These are phyloP conservation scores for Dryas integrifolia DNA, from an alignment of 331 rosid species.

Conservation along the genomic window DNA sequence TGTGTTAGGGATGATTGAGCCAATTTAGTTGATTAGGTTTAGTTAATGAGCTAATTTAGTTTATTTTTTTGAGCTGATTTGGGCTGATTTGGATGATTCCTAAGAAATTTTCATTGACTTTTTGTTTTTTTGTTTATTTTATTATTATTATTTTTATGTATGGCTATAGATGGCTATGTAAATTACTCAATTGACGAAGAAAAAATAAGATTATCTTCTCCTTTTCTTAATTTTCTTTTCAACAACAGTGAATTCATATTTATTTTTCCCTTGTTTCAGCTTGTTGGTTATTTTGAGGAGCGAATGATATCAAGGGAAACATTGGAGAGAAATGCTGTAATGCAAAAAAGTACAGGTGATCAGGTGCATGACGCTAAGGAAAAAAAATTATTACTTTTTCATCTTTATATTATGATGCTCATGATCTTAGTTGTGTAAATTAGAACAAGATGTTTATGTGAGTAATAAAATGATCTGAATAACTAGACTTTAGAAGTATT, in stretches of 20 bases:
- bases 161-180: no score
- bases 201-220: no score
- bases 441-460: not conserved
- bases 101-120: no score
- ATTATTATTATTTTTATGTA: no score
- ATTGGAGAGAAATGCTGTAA: conserved; percentile 64
- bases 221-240: no score
- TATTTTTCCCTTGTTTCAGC: conserved; percentile 50
- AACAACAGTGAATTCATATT: conserved; percentile 15
- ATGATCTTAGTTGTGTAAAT: not conserved
- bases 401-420: conserved; percentile 3
- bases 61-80: no score
- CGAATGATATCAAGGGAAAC: conserved; percentile 68
- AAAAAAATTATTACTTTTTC: not conserved
- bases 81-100: no score
- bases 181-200: no score
- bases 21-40: no score
- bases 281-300: conserved; percentile 63
- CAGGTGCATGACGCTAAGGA: conserved; percentile 51
- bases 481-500: not conserved
- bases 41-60: no score
- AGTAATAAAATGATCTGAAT: not conserved
- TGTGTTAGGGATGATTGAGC: no score
- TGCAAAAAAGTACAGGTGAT: conserved; percentile 54
- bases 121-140: no score